phyloP scores from a whole-genome alignment of 108 stramenopile genomes.

The Bacterosira constricta region DNA sequence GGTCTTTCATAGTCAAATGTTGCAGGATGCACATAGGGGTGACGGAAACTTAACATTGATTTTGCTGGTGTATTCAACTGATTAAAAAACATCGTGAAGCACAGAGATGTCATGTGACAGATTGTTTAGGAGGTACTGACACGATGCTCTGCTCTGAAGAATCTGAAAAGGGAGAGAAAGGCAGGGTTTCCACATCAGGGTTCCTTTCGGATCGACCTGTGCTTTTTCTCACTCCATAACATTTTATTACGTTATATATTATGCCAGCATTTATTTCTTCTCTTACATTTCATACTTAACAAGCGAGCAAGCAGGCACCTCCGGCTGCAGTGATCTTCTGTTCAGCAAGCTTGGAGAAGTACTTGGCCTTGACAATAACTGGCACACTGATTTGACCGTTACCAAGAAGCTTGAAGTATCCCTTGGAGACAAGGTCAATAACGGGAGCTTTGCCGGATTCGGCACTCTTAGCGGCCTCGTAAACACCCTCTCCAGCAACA shows the following conservation, averaged over 20 bases:
- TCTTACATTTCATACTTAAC: constrained; percentile 41
- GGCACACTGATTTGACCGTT: constrained; percentile 97
- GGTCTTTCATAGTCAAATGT: no score
- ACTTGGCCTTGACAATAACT: constrained; percentile 99
- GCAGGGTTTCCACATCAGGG: constrained; percentile 47
- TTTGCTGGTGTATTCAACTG: no score
- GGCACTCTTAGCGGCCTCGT: constrained; percentile 96
- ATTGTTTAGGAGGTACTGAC: no score
- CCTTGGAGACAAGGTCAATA: constrained; percentile 93
- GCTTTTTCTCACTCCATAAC: constrained; percentile 59
- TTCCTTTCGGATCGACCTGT: constrained; percentile 48
- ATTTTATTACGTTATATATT: constrained; percentile 28
- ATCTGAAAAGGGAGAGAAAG: constrained; percentile 10
- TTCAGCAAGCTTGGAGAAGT: constrained; percentile 98
- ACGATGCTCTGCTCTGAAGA: no score
- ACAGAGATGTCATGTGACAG: no score
- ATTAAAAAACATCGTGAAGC: no score
- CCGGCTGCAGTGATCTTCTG: constrained; percentile 99
- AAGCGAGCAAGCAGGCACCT: constrained; percentile 93
- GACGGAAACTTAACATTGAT: no score
- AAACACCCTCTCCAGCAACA: constrained; percentile 93
- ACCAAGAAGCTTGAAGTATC: constrained; percentile 99
- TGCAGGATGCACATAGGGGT: no score
- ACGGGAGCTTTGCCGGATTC: constrained; percentile 95
- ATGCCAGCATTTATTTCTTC: background rate